phyloP scores from a whole-genome alignment of 768 basidiomycete species.

The Termitomyces sp. region DNA sequence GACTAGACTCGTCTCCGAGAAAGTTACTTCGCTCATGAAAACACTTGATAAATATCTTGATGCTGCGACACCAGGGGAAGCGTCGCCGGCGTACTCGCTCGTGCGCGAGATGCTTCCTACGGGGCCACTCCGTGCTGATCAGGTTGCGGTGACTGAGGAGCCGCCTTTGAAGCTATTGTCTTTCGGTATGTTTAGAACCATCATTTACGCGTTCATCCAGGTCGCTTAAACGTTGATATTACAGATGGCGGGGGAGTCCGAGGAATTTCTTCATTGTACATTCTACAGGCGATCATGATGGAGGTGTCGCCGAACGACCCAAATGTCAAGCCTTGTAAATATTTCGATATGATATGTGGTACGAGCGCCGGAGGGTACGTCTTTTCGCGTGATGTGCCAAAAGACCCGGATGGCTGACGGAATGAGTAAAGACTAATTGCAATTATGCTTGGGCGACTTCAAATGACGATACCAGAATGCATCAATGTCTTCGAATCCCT shows the following conservation, averaged over 20 bases:
- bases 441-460: slow-evolving; percentile 35
- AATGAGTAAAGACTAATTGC: slow-evolving; percentile 23
- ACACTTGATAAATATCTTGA: slow-evolving; percentile 20
- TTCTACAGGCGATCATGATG: slow-evolving; percentile 29
- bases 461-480: slow-evolving; percentile 32
- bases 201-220: background rate
- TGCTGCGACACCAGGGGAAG: slow-evolving; percentile 16
- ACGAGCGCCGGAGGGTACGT: slow-evolving; percentile 33
- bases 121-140: slow-evolving; percentile 23
- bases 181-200: slow-evolving; percentile 20
- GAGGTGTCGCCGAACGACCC: slow-evolving; percentile 19
- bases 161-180: slow-evolving; percentile 25
- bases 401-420: background rate
- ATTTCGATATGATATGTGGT: slow-evolving; percentile 35
- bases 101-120: slow-evolving; percentile 23
- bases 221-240: background rate
- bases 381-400: background rate
- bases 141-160: slow-evolving; percentile 17
- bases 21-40: slow-evolving; percentile 17
- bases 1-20: slow-evolving; percentile 10
- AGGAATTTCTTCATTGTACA: slow-evolving; percentile 29
- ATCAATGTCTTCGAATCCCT: slow-evolving; percentile 25
- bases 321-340: slow-evolving; percentile 25
- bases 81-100: slow-evolving; percentile 21
- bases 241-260: slow-evolving; percentile 35